Conservation (phyloP, 2,329 filamentous ascomycete species). For the Calonectria hawksworthii region DNA sequence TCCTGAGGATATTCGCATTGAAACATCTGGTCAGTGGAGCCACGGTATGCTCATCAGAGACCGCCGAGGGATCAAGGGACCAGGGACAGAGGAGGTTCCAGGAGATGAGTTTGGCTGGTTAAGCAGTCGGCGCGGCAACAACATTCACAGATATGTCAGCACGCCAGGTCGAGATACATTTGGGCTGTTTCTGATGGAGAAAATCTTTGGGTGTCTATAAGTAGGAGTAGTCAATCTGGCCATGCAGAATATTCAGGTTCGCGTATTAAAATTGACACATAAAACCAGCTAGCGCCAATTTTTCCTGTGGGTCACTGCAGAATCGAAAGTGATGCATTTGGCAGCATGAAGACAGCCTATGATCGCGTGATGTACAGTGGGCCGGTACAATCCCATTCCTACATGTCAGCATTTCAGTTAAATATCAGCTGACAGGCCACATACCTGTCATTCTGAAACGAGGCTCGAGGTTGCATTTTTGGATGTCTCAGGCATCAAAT, state of each 20-base stretch:
- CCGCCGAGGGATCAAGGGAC: not conserved
- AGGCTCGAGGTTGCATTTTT: not conserved
- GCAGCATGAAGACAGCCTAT: not conserved
- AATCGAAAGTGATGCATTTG: not conserved
- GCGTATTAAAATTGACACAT: not conserved
- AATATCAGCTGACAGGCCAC: no score
- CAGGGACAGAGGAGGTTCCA: not conserved
- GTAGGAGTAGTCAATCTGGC: not conserved
- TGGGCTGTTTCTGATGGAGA: not conserved
- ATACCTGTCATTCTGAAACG: not conserved
- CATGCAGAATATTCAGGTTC: not conserved
- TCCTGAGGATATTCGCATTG: not conserved
- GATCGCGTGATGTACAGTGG: not conserved
- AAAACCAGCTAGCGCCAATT: not conserved
- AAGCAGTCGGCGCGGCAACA: not conserved
- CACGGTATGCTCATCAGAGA: not conserved
- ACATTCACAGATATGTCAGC: not conserved
- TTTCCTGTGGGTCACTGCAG: not conserved
- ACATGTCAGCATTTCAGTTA: not conserved
- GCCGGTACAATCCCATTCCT: not conserved
- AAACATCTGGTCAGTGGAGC: not conserved
- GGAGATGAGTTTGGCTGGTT: not conserved
- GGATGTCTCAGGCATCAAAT: constrained; percentile 1
- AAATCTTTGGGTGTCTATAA: not conserved
- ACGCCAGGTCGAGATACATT: not conserved